These are phyloP conservation scores for Boletus reticuloceps DNA, from an alignment of 768 basidiomycete genomes.

Conservation along the genomic window DNA sequence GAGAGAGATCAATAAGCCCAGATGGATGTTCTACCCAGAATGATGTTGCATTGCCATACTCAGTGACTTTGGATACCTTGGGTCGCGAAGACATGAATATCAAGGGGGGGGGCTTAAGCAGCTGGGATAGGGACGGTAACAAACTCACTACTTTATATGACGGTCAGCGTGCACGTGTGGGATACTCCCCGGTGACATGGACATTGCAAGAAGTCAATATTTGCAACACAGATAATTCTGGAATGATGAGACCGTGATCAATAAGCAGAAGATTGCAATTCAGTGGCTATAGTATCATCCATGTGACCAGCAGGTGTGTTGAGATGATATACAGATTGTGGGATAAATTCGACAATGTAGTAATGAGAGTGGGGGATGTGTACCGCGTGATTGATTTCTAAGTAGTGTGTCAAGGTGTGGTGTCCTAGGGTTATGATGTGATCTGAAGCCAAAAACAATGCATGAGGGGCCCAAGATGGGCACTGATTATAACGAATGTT, in stretches of 20 bases:
- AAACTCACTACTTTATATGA: conserved; percentile 9
- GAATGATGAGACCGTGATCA: conserved; percentile 11
- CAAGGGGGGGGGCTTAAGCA: background rate
- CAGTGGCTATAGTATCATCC: conserved; percentile 8
- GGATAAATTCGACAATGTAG: conserved; percentile 10
- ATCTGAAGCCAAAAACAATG: background rate
- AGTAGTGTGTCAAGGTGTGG: conserved; percentile 7
- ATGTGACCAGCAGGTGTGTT: conserved; percentile 13
- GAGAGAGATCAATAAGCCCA: conserved; percentile 60
- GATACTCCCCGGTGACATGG: background rate
- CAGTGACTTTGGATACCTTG: conserved; percentile 40
- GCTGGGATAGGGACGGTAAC: background rate
- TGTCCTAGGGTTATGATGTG: background rate
- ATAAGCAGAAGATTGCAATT: conserved; percentile 4
- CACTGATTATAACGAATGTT: conserved; percentile 23
- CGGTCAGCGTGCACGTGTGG: background rate
- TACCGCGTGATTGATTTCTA: conserved; percentile 16
- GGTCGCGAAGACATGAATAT: conserved; percentile 44
- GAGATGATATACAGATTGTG: conserved; percentile 16
- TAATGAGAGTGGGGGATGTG: conserved; percentile 5
- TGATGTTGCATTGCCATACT: conserved; percentile 52
- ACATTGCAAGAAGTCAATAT: background rate
- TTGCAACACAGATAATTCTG: conserved; percentile 1
- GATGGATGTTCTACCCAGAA: conserved; percentile 73
- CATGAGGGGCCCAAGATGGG: background rate